phyloP scores from a whole-genome alignment of 306 rosid genomes.

The Boehmeria nivea region DNA sequence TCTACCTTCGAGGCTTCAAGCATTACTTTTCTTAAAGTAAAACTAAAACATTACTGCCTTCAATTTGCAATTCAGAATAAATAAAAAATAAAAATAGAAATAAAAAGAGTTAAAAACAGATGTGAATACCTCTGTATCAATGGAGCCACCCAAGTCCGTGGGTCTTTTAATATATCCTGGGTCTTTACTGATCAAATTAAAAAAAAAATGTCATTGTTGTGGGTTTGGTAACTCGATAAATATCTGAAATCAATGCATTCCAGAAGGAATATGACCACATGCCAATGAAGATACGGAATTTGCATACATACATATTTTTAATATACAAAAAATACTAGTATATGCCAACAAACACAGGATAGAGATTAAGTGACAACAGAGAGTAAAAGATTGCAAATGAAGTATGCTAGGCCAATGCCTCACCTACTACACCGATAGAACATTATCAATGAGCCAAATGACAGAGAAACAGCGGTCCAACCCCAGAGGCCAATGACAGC shows the following conservation, averaged over 20 bases:
- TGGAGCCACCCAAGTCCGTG: slow-evolving; percentile 47
- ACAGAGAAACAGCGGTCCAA: slow-evolving; percentile 60
- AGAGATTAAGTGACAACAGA: too few relatives aligned
- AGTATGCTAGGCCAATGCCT: slow-evolving; percentile 13
- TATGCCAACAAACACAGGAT: too few relatives aligned
- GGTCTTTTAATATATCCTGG: slow-evolving; percentile 81
- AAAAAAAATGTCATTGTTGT: slow-evolving; percentile 17
- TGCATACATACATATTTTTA: neutral
- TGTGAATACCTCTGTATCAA: slow-evolving; percentile 54
- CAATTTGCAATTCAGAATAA: too few relatives aligned
- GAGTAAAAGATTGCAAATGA: neutral
- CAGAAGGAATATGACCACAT: slow-evolving; percentile 7
- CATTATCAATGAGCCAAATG: slow-evolving; percentile 57
- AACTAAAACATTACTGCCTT: too few relatives aligned
- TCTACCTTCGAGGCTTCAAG: slow-evolving; percentile 2
- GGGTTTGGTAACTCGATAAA: slow-evolving; percentile 1
- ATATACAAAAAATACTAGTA: too few relatives aligned
- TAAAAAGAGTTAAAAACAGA: neutral
- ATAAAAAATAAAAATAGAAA: slow-evolving; percentile 1
- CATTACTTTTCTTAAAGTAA: too few relatives aligned
- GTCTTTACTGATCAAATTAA: slow-evolving; percentile 57
- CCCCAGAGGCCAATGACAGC: slow-evolving; percentile 87
- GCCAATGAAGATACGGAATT: neutral
- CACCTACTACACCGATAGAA: slow-evolving; percentile 90
- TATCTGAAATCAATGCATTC: slow-evolving; percentile 15